phyloP scores from a whole-genome alignment of 305 asterid genomes.

The Fraxinus sp. region DNA sequence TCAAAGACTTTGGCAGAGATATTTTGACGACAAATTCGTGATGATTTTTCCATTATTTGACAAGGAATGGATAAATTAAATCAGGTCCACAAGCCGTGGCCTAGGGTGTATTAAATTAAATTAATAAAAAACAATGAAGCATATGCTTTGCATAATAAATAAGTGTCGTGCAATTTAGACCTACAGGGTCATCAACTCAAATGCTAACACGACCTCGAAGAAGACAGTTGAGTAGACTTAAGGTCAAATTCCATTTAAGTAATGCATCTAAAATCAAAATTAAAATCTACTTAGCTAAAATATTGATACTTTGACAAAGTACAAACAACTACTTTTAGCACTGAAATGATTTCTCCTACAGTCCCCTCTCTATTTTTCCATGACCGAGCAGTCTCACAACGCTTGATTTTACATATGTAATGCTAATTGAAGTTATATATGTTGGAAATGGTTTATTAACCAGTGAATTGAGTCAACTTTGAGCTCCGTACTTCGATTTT shows the following conservation, averaged over 20 bases:
- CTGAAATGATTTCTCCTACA: background rate
- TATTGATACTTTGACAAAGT: background rate
- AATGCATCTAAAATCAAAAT: background rate
- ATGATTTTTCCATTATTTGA: background rate
- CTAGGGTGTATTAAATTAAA: background rate
- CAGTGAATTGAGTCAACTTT: too few species aligned
- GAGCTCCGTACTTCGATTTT: too few species aligned
- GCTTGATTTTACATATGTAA: background rate
- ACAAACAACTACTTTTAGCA: background rate
- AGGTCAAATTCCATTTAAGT: background rate
- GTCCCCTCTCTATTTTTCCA: background rate
- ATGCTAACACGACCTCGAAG: background rate
- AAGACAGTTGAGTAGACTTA: background rate
- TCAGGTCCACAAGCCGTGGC: background rate
- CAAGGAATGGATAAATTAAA: background rate
- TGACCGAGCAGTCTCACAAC: background rate
- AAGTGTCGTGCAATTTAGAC: too few species aligned
- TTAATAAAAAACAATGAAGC: background rate
- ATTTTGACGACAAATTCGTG: background rate
- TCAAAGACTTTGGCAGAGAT: background rate
- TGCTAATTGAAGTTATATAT: too few species aligned
- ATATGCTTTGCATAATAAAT: background rate
- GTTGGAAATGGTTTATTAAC: too few species aligned
- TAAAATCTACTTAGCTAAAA: background rate
- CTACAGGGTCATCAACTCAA: background rate